phyloP scores from a whole-genome alignment of 345 rosid genomes.

The Brassica carinata region DNA sequence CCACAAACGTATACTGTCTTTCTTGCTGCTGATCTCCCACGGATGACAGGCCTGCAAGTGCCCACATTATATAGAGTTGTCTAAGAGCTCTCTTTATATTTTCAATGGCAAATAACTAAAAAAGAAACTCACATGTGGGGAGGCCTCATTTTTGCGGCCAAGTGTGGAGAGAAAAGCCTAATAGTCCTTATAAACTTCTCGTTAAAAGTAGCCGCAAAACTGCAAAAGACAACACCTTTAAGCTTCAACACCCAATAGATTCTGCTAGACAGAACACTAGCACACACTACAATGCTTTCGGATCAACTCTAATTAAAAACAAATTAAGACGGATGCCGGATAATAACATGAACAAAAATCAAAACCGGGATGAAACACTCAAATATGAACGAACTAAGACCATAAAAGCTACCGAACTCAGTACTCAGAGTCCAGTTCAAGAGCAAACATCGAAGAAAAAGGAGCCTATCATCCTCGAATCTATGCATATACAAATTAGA shows the following conservation, averaged over 20 bases:
- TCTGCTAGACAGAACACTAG: not conserved
- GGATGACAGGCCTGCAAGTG: slow-evolving; percentile 44
- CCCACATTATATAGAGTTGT: slow-evolving; percentile 5
- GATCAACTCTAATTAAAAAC: not conserved
- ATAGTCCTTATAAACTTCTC: slow-evolving; percentile 87
- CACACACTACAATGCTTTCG: not conserved
- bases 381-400: not conserved
- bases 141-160: slow-evolving; percentile 98
- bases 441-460: not conserved
- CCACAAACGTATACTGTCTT: slow-evolving; percentile 44
- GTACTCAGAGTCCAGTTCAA: not conserved
- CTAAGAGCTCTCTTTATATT: not conserved
- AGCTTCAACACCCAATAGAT: slow-evolving; percentile 15
- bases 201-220: slow-evolving; percentile 93
- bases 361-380: slow-evolving; percentile 3
- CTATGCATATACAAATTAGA: not conserved
- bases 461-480: not conserved
- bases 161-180: slow-evolving; percentile 90
- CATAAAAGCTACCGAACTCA: not conserved
- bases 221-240: slow-evolving; percentile 35
- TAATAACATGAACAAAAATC: not conserved
- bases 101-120: not conserved
- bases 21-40: slow-evolving; percentile 41
- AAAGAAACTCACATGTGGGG: slow-evolving; percentile 70
- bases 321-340: not conserved